Base-by-base conservation (phyloP, 2,329 filamentous ascomycete genomes). In the Fusarium protoensiforme region DNA sequence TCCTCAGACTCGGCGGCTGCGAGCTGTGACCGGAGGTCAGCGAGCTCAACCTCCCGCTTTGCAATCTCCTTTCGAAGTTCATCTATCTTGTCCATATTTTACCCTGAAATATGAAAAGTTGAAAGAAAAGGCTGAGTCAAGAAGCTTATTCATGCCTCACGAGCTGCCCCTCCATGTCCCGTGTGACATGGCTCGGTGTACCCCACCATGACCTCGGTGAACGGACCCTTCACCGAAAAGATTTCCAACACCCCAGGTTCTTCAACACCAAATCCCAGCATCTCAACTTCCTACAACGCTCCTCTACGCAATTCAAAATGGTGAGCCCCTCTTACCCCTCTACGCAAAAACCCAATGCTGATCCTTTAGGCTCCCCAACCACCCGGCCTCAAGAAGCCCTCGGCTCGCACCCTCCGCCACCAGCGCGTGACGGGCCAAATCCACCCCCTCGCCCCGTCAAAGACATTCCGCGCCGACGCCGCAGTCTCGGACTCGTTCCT, bases 401-500 rank as follows among this genome's bases (percentile, higher is more conserved):
- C 89, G 10, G 86, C 90, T 53, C 89, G 90, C 76, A 80, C 86
- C 71, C 89, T 91, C 78, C 85, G 87, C 71, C 84, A 85, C 70
- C 85, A 86, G 69, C 87, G 87, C 76, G 80, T 88, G 53, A 83
- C 85, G 68, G 85, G 83, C 75, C 78, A 84, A 76, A 82, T 85
- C 75, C 85, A 87, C 79, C 85, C 86, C 13, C 84, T 87, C 69
- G 81, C 86, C 24, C 87, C 89, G 59, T 83, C 85, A 79, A 87
- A 87, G 77, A 84, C 85, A 14, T 87, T 88, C 80, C 88, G 87
- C 61, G 79, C 84, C 57, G 83, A 87, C 75, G 86, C 88, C 74
- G 79, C 84, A 56, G 85, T 88, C 16, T 82, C 85, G 53, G 88
- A 91, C 80, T 72, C 81, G 68, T 95, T 96, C 82, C 85, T 91